Conservation (phyloP, 768 basidiomycete genomes). For the Amanita rubescens region DNA sequence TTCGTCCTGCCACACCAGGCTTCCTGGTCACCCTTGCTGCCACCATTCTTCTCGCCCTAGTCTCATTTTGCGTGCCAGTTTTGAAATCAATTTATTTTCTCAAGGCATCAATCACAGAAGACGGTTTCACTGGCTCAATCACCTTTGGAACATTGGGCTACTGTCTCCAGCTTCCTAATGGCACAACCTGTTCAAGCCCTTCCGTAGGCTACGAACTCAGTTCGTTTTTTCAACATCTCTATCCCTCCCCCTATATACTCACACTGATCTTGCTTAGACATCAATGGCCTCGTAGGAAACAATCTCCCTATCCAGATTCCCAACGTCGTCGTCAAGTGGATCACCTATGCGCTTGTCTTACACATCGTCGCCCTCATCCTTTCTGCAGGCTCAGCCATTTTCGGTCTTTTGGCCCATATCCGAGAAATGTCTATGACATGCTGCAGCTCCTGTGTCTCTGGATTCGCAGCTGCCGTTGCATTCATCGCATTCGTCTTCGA, state of each 20-base stretch:
- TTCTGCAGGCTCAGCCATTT: constrained; percentile 63
- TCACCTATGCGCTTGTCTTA: constrained; percentile 89
- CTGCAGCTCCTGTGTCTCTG: constrained; percentile 73
- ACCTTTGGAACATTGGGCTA: constrained; percentile 90
- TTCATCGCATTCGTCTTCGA: constrained; percentile 92
- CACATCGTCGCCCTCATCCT: constrained; percentile 83
- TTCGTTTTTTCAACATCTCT: constrained; percentile 32
- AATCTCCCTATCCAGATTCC: constrained; percentile 64
- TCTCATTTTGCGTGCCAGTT: constrained; percentile 86
- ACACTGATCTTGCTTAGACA: constrained; percentile 41
- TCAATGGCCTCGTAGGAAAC: constrained; percentile 75
- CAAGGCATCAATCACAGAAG: constrained; percentile 51
- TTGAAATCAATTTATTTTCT: constrained; percentile 89
- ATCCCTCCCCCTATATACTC: constrained; percentile 5
- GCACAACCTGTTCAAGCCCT: constrained; percentile 69
- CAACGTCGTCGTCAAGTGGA: constrained; percentile 82
- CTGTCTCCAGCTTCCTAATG: constrained; percentile 52
- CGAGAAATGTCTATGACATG: constrained; percentile 82
- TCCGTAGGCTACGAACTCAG: constrained; percentile 84
- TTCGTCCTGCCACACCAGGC: constrained; percentile 87
- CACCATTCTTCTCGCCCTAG: constrained; percentile 71
- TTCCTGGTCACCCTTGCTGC: constrained; percentile 79
- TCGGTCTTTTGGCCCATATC: constrained; percentile 85
- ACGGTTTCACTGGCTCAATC: constrained; percentile 49
- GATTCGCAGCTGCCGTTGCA: constrained; percentile 71